Conservation (phyloP, 2,329 filamentous ascomycete species). For the Daldinia sp. region DNA sequence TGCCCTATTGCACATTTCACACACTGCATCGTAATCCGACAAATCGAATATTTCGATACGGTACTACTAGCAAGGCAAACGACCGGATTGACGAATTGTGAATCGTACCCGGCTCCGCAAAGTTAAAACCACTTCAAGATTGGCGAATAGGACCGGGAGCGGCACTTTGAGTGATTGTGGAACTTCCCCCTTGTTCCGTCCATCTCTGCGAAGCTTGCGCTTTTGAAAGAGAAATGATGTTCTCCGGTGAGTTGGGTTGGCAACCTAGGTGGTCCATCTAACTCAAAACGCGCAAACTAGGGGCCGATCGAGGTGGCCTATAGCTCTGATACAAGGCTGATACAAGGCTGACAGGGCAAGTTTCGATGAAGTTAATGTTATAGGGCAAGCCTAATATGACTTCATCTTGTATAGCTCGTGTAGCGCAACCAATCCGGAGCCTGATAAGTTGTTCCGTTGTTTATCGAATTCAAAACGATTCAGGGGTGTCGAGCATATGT, state of each 20-base stretch:
- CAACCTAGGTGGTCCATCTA: conserved; percentile 7
- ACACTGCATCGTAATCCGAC: not conserved
- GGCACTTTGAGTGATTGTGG: conserved; percentile 22
- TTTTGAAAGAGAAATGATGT: conserved; percentile 14
- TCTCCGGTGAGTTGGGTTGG: conserved; percentile 2
- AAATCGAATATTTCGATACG: conserved; percentile 5
- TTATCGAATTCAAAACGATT: conserved; percentile 11
- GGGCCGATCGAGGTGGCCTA: conserved; percentile 21
- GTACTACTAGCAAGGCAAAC: conserved; percentile 5
- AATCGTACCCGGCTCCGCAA: conserved; percentile 11
- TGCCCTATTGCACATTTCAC: conserved; percentile 10
- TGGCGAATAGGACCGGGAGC: conserved; percentile 20
- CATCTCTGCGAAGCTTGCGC: conserved; percentile 17
- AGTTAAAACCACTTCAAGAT: conserved; percentile 4
- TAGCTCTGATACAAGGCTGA: conserved; percentile 23
- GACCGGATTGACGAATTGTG: conserved; percentile 25
- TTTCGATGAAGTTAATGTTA: conserved; percentile 12
- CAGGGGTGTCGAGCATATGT: not conserved
- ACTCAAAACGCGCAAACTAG: conserved; percentile 5
- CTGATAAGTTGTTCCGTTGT: conserved; percentile 1
- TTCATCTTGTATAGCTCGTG: conserved; percentile 20
- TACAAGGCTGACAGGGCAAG: conserved; percentile 26
- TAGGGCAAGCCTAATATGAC: conserved; percentile 30
- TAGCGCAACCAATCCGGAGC: conserved; percentile 14
- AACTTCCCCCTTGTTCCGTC: conserved; percentile 26